Evolutionary conservation across 2,329 filamentous ascomycete genomes (phyloP), one percentile per base, ranked within the genome.

Genomic region (Sporothrix humicola): DNA sequence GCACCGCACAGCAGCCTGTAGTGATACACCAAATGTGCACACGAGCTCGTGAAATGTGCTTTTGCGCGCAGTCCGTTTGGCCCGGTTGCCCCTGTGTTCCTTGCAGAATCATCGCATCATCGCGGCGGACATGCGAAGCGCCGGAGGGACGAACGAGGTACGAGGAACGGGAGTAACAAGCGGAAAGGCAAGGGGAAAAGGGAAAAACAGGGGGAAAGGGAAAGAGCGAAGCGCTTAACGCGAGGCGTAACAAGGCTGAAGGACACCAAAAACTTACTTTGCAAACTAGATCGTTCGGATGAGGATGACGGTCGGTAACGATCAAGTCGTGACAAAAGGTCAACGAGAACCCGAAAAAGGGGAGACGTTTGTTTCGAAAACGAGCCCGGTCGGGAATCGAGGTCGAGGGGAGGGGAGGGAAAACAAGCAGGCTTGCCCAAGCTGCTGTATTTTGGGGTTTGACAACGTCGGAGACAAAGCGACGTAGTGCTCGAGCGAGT

Each of bases 401-500:
- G 50, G 20, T 10, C 46, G 54, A 59, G 59, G 63, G 31, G 17
- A 61, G 59, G 31, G 66, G 61, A 42, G 52, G 26, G 56, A 42
- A 20, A 46, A 23, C 59, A 65, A 46, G 59, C 59, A 46, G 59
- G 59, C 37, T 46, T 65, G 59, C 59, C 59, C 23, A 44, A 44
- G 20, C 31, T 42, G 42, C 52, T 37, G 48, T 50, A 20, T 20
- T 71, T 68, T 65, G 69, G 61, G 23, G 61, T 74, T 68, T 48
- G 72, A 69, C 58, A 58, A 20, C 69, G 70, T 70, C 68, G 63
- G 72, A 73, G 65, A 58, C 72, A 68, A 66, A 71, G 59, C 68
- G 68, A 58, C 68, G 71, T 31, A 71, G 37, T 61, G 72, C 48
- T 48, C 31, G 63, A 69, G 23, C 15, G 75, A 74, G 74, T 76